Base-by-base conservation (phyloP, 2,329 filamentous ascomycete genomes). In the Bipolaris victoriae region DNA sequence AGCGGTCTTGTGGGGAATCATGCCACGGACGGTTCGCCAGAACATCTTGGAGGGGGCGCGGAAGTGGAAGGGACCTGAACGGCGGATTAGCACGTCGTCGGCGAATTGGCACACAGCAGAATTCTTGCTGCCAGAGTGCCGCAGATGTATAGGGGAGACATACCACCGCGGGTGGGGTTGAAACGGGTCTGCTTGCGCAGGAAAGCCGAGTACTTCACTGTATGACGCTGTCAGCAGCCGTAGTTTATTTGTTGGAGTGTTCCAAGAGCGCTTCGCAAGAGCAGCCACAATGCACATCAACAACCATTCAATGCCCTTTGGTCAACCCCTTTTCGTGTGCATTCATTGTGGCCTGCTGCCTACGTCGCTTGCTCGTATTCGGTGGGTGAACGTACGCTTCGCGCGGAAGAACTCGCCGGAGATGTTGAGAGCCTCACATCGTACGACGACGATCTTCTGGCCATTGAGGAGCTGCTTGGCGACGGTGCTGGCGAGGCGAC, bases 161-260 rank as follows among this genome's bases (percentile, higher is more conserved):
- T 85, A 92, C 90, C 94, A 89, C 94, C 95, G 80, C 94, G 93
- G 77, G 92, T 97, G 80, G 95, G 93, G 89, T 99, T 99, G 91
- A 89, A 99, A 83, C 95, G 92, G 81, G 95, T 99, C 86, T 96
- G 95, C 90, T 99, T 99, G 88, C 95, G 92, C 79, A 99, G 90
- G 88, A 98, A 98, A 83, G 95, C 92, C 82, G 95, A 91, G 90
- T 99, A 99, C 92, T 99, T 99, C 84, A 99, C 95, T 99, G 80
- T 85, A 81, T 57, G 62, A 57, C 54, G 51, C 59, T 56, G 66
- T 78, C 71, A 69, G 65, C 66, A 67, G 70, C 57, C 60, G 60
- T 60, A 50, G 54, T 63, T 46, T 20, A 35, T 18, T 43, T 39
- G n/a, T 39, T 43, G 13, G 33, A 49, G 33, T 46, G 31, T 39